Evolutionary conservation across 1,284 basidiomycete species (phyloP), one percentile per base, ranked within the genome.

Genomic region (Tetrapyrgos nigripes): DNA sequence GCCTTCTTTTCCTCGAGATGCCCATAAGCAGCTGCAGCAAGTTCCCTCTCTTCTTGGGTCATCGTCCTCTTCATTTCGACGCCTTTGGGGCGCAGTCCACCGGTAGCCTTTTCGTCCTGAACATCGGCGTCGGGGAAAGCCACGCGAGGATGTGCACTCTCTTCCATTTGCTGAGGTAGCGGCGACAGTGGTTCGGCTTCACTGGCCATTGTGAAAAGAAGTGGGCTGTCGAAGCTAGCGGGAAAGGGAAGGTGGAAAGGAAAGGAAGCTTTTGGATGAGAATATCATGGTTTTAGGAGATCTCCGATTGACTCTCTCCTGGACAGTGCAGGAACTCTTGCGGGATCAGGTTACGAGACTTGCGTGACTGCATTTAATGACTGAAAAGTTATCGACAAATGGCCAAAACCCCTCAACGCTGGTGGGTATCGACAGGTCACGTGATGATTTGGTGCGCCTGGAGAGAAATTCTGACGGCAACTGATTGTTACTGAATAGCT

Each of bases 21-120:
- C 55, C 85, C 84, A 68, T 89, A 89, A 1, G 86, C 86, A 26
- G 87, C 87, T 6, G 82, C 83, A n/a, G 86, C 85, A 53, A 89
- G 81, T 54, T 86, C 83, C 64, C 77, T 83, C 58, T 88, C 86
- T 66, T 88, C 87, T 65, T 84, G 80, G n/a, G 86, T 88, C 67
- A 88, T 70, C 58, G 86, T 82, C 57, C 83, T 78, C 58, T 82
- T 83, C 79, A 87, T 80, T 67, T 85, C 85, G 50, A 79, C 77
- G 23, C 84, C 84, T 61, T 80, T 79, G 49, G 79, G 79, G 45
- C 82, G 81, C 27, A 68, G 46, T 49, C 66, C 61, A 50, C 64
- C 70, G 61, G 68, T 66, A 55, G 67, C 67, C 68, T 83, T 82
- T 61, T 83, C 79, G 55, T 83, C 79, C 50, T 72, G 70, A 60